Evolutionary conservation across 2,329 filamentous ascomycete species (phyloP).

Genomic region (Exophiala sp.): DNA sequence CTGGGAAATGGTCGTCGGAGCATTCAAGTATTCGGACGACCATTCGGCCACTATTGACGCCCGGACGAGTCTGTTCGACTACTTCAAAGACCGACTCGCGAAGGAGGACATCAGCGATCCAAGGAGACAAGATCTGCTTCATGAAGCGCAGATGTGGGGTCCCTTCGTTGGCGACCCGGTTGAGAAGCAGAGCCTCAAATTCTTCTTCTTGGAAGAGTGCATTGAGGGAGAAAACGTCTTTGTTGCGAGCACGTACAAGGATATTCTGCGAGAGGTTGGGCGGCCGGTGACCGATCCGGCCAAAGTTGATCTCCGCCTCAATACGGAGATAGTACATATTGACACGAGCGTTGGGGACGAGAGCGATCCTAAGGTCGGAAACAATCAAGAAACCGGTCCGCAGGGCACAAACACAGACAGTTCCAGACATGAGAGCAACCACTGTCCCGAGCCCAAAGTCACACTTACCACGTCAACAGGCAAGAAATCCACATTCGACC

Average conservation of each 20-base stretch:
- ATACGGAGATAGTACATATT: constrained; percentile 40
- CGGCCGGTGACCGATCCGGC: constrained; percentile 44
- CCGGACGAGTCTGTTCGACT: constrained; percentile 52
- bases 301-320: constrained; percentile 41
- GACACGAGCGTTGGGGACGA: no score
- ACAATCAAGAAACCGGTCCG: constrained; percentile 21
- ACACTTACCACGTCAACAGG: constrained; percentile 39
- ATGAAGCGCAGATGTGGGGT: constrained; percentile 57
- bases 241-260: constrained; percentile 55
- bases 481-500: constrained; percentile 41
- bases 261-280: constrained; percentile 51
- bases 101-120: constrained; percentile 36
- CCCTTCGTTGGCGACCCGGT: constrained; percentile 58
- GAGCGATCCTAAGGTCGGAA: constrained; percentile 17
- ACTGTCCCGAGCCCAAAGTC: constrained; percentile 35
- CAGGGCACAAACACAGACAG: no score
- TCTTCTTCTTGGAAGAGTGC: constrained; percentile 61
- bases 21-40: constrained; percentile 55
- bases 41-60: constrained; percentile 47
- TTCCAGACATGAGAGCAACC: background rate
- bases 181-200: constrained; percentile 56
- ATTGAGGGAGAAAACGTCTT: constrained; percentile 61
- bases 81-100: constrained; percentile 48
- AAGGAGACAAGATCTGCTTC: constrained; percentile 40
- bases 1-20: constrained; percentile 55